Percentiles rank a stretch among this genome's conserved stretches.
phyloP scores from a whole-genome alignment of 2,329 filamentous ascomycete species.

The Penicillium digitatum region DNA sequence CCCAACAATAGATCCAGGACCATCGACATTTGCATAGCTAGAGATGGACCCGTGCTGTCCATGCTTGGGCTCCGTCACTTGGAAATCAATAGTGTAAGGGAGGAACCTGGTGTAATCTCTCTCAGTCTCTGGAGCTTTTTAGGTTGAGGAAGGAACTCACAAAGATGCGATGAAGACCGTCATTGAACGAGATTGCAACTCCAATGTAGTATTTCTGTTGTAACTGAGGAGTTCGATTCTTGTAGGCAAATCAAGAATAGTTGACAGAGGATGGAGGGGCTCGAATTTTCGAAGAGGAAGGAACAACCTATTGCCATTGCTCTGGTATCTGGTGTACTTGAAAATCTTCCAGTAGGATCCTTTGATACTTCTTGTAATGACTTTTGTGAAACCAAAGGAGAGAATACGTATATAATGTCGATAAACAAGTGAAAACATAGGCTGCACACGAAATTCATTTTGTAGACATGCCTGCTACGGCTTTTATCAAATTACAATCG shows the following conservation, averaged over 20 bases:
- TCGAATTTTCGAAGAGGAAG: not conserved
- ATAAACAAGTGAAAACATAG: not conserved
- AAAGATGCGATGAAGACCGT: slow-evolving; percentile 36
- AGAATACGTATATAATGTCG: too few relatives aligned
- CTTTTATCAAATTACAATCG: not conserved
- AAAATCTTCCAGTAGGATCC: not conserved
- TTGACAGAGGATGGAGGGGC: not conserved
- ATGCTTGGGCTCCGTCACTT: slow-evolving; percentile 21
- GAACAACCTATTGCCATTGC: not conserved
- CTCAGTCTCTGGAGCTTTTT: not conserved
- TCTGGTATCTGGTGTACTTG: not conserved
- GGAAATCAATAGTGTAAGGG: slow-evolving; percentile 38
- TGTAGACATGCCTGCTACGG: not conserved
- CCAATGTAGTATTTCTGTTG: not conserved
- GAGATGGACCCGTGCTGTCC: slow-evolving; percentile 23
- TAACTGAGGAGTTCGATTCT: not conserved
- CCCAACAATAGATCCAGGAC: slow-evolving; percentile 23
- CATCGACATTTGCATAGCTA: slow-evolving; percentile 23
- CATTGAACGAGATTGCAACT: slow-evolving; percentile 19
- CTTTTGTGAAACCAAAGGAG: not conserved
- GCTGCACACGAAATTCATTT: not conserved
- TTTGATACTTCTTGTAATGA: not conserved
- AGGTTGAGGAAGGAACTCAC: slow-evolving; percentile 19
- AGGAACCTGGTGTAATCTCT: slow-evolving; percentile 29
- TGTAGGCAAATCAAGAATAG: not conserved